Evolutionary conservation across 78 protist species (phyloP), one percentile per base, ranked within the genome.

Genomic region (Cavenderia fasciculata): DNA sequence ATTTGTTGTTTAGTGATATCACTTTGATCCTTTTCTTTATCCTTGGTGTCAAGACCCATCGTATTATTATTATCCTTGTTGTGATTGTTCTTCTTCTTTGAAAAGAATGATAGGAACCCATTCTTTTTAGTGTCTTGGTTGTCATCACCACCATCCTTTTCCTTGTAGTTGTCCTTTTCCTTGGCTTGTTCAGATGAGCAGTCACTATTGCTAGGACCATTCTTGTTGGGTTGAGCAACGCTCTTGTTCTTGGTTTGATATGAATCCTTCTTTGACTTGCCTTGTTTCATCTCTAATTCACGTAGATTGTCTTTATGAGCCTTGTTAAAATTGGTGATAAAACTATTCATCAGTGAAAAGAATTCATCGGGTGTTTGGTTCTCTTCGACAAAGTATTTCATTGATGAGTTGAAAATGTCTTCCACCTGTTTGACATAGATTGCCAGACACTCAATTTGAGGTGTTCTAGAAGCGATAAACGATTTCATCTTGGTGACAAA

Each of bases 351-450:
- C 7, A 31, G n/a, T 27, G 12, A n/a, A 57, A 82, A 82, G 78
- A 82, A 82, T 54, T 82, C 90, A 8, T 82, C 90, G 11, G 90
- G 90, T 44, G 72, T 31, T 7, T 52, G 43, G 7, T n/a, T 46
- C 2, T 82, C 90, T n/a, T 82, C 90, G 10, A 65, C 18, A 54
- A 57, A 63, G 33, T 56, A 82, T 11, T 70, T 59, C n/a, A 68
- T 52, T 21, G 71, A 41, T 10, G 3, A 25, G n/a, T 68, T n/a
- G 36, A 23, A 82, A 1, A 27, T 2, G 7, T 82, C 90, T 33
- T 82, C 90, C 0, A 82, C 90, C 43, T 82, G 54, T 14, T 68
- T 56, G 19, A 68, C 68, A 44, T 51, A 82, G 0, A 57, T 47
- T 82, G 36, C 61, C 21, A 63, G 41, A 44, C 54, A 31, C 2